Conservation (phyloP, 176 grass and related monocot genomes). For the Rhynchospora pubera region DNA sequence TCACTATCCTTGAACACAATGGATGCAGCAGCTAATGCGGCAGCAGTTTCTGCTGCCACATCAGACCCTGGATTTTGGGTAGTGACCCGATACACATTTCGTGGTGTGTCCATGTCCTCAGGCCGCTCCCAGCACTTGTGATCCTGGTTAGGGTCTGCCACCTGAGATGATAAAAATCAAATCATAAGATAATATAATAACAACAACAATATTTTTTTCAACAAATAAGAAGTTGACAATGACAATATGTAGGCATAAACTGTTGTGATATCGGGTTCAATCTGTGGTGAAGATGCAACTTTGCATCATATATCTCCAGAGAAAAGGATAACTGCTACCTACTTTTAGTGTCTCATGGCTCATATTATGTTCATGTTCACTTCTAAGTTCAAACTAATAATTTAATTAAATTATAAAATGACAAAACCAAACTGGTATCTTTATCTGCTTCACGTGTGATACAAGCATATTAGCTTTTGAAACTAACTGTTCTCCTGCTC, state of each 20-base stretch:
- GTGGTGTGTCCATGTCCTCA: slow-evolving; percentile 68
- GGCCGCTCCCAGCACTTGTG: slow-evolving; percentile 65
- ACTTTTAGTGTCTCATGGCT: neutral
- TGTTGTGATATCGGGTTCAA: neutral
- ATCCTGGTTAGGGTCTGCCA: slow-evolving; percentile 55
- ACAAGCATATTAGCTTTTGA: neutral
- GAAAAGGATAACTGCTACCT: neutral
- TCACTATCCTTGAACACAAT: slow-evolving; percentile 42
- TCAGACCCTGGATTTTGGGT: slow-evolving; percentile 51
- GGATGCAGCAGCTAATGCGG: slow-evolving; percentile 53
- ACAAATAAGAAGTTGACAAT: neutral
- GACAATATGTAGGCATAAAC: neutral
- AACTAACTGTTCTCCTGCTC: too few relatives aligned
- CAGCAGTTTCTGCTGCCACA: slow-evolving; percentile 71
- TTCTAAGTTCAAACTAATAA: neutral
- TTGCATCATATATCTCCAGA: neutral
- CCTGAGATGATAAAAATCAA: slow-evolving; percentile 7
- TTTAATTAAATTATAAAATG: neutral
- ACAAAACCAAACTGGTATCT: neutral
- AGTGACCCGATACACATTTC: slow-evolving; percentile 48
- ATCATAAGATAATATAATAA: neutral
- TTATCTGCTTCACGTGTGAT: neutral
- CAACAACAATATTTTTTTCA: neutral
- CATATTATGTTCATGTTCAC: neutral
- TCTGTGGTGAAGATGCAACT: neutral